These are phyloP conservation scores for Porphyra umbilicalis DNA, from an alignment of 31 red algal species.

Conservation along the genomic window DNA sequence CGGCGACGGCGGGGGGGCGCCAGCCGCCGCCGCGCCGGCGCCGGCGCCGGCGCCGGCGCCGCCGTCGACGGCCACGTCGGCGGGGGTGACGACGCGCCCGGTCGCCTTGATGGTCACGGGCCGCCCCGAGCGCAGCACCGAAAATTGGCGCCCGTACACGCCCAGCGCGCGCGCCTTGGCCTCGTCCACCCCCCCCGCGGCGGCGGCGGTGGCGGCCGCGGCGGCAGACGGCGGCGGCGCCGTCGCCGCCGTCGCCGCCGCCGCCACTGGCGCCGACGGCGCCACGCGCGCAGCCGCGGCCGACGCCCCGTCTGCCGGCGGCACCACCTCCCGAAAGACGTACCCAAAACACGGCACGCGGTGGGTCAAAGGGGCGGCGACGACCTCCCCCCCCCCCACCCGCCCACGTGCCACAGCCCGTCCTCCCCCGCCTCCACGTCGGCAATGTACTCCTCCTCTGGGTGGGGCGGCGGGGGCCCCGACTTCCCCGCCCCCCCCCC, in stretches of 20 bases:
- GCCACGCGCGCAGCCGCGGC: not conserved
- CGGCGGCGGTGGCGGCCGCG: not conserved
- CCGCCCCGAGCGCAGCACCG: constrained; percentile 44
- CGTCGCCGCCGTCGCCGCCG: not conserved
- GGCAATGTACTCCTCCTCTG: constrained; percentile 45
- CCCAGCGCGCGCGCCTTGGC: constrained; percentile 60
- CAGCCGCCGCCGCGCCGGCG: not conserved
- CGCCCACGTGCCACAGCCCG: constrained; percentile 64
- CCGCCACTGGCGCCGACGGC: not conserved
- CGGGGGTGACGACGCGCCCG: constrained; percentile 27
- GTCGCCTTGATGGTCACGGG: constrained; percentile 50
- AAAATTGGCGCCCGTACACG: constrained; percentile 65
- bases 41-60: not conserved
- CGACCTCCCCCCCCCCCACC: constrained; percentile 31
- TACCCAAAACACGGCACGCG: constrained; percentile 87
- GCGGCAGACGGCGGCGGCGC: not conserved
- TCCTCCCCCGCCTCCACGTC: constrained; percentile 57
- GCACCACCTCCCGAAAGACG: constrained; percentile 36
- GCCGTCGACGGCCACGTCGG: constrained; percentile 21
- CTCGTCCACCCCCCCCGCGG: constrained; percentile 38
- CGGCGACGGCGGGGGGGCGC: not conserved
- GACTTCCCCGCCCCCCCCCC: constrained; percentile 10
- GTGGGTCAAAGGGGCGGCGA: constrained; percentile 63
- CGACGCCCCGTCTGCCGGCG: not conserved
- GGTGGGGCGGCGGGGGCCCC: constrained; percentile 44